phyloP scores from a whole-genome alignment of 306 rosid species.

The Lagenaria siceraria region DNA sequence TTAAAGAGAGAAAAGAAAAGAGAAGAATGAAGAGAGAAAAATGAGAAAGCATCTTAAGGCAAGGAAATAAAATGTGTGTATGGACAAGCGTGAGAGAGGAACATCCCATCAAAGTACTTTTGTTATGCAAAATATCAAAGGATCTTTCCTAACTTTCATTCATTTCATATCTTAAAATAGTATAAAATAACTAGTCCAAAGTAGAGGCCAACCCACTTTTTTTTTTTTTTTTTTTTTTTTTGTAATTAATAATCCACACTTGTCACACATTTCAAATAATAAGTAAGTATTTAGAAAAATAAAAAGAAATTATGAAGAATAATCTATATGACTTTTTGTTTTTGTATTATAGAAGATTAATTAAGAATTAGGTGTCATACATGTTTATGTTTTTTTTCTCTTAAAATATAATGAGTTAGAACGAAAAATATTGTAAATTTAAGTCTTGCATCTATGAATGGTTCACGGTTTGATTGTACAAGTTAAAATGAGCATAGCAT shows the following conservation, averaged over 20 bases:
- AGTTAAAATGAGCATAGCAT: no score
- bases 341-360: no score
- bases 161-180: neutral
- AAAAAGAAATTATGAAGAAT: no score
- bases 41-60: neutral
- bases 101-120: constrained; percentile 4
- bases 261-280: neutral
- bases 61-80: neutral
- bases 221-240: no score
- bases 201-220: neutral
- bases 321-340: no score
- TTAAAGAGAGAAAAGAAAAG: neutral
- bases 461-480: no score
- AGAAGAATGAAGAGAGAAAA: neutral
- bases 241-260: neutral
- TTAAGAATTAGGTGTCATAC: no score
- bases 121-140: neutral
- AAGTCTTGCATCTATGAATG: no score
- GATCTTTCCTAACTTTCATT: neutral
- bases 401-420: no score
- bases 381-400: no score
- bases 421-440: no score
- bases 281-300: neutral
- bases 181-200: neutral
- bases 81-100: neutral